Conservation (phyloP, 2,329 filamentous ascomycete species). For the Epichloe coenophiala region DNA sequence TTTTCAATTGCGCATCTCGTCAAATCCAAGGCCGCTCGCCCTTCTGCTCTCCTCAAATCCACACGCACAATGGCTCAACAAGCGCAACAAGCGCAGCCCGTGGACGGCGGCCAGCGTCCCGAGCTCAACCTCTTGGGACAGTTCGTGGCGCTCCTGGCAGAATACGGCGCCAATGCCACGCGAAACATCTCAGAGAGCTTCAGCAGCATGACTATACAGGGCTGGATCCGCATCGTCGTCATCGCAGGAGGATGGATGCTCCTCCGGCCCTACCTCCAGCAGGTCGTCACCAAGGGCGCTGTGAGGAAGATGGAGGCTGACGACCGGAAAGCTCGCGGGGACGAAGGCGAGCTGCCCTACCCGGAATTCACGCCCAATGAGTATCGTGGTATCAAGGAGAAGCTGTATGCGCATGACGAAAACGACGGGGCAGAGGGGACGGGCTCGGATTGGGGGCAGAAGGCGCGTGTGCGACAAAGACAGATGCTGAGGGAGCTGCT, state of each 20-base stretch:
- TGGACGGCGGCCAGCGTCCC: constrained; percentile 11
- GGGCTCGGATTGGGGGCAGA: constrained; percentile 53
- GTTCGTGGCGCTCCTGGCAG: constrained; percentile 17
- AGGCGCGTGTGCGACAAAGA: constrained; percentile 55
- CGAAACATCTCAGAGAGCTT: constrained; percentile 39
- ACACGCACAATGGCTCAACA: constrained; percentile 11
- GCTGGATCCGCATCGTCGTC: constrained; percentile 55
- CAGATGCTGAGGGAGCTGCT: constrained; percentile 52
- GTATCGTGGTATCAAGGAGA: constrained; percentile 41
- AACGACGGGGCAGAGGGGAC: constrained; percentile 32
- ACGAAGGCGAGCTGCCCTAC: constrained; percentile 4
- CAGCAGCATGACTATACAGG: constrained; percentile 34
- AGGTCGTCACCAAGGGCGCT: constrained; percentile 48
- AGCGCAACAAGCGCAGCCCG: constrained; percentile 7
- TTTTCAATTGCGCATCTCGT: not conserved
- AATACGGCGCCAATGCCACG: constrained; percentile 24
- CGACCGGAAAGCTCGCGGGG: constrained; percentile 24
- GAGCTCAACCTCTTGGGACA: constrained; percentile 22
- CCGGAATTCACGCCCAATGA: constrained; percentile 50
- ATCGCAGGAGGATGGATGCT: constrained; percentile 63
- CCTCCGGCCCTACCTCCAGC: constrained; percentile 60
- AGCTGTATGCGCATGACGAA: constrained; percentile 39
- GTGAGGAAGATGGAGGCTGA: constrained; percentile 51
- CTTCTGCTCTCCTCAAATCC: not conserved
- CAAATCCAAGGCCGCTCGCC: not conserved